phyloP scores from a whole-genome alignment of 23 red algal species.

The Gracilaria gracilis region DNA sequence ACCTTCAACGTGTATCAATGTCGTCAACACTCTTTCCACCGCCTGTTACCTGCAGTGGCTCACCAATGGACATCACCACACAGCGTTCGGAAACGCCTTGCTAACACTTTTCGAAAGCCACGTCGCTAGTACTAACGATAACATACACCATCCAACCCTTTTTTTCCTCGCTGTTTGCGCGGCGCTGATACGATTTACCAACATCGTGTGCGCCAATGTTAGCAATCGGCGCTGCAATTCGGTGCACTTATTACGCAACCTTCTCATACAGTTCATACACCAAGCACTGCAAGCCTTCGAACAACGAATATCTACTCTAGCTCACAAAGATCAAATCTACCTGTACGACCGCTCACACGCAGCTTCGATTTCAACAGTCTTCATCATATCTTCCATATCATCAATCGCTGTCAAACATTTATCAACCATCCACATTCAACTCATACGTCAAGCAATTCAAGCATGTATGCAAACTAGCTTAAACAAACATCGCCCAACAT shows the following conservation, averaged over 20 bases:
- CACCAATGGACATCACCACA: neutral
- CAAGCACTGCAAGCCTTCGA: neutral
- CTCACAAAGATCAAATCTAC: neutral
- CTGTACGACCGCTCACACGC: neutral
- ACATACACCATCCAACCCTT: neutral
- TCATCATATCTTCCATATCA: constrained; percentile 19
- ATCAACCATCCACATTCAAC: neutral
- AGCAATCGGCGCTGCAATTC: neutral
- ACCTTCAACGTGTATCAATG: neutral
- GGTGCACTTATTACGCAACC: neutral
- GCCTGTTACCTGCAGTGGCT: neutral
- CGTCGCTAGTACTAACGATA: neutral
- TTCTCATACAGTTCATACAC: neutral
- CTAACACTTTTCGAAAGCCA: neutral
- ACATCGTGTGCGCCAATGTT: neutral
- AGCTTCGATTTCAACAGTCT: neutral
- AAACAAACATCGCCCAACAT: too few relatives aligned
- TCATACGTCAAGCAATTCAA: neutral
- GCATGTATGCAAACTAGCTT: neutral
- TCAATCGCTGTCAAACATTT: neutral
- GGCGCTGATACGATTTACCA: neutral
- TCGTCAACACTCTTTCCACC: neutral
- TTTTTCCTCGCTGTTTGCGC: neutral
- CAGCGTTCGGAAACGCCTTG: neutral
- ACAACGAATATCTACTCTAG: neutral